Evolutionary conservation across 768 basidiomycete genomes (phyloP), one percentile per base, ranked within the genome.

Genomic region (Rhodotorula kratochvilovae): DNA sequence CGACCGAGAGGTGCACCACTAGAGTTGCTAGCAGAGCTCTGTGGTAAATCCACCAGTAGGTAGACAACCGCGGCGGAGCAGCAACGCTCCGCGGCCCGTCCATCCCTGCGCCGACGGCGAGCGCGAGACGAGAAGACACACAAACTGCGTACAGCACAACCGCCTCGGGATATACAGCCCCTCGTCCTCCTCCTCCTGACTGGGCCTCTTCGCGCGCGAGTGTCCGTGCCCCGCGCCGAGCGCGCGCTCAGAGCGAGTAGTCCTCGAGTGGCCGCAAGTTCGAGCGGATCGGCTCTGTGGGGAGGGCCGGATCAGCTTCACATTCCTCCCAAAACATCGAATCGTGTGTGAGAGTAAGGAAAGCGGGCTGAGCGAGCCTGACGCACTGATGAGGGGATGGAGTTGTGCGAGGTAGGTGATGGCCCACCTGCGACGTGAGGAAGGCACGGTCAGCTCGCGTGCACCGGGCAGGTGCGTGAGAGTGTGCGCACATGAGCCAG

Each of bases 401-500:
- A 96, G 81, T 79, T 98, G 94, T 1, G 93, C 92, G 79, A 96
- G 84, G 81, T 95, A 98, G n/a, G 94, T 93, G 78, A 95, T 87
- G 82, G 89, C 89, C 94, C 94, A 98, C 73, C 73, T 74, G 66
- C 42, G 48, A 23, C 10, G 12, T 15, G 11, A 4, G n/a, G 17
- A 2, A 16, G 21, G 17, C n/a, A 13, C 5, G 50, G 60, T 67
- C 59, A 67, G 51, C 29, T 19, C 50, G 17, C n/a, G n/a, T n/a
- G n/a, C n/a, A n/a, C n/a, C n/a, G n/a, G n/a, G n/a, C n/a, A n/a
- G n/a, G n/a, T 16, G 33, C 12, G 21, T 3, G 8, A 4, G 36
- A 2, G 29, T 21, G 29, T 3, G 55, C 70, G 45, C 51, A 74
- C 87, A 97, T 88, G 77, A 98, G 86, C 83, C 93, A 98, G 81